Evolutionary conservation across 495 filamentous ascomycete species (phyloP).

Genomic region (Aspergillus diversus): DNA sequence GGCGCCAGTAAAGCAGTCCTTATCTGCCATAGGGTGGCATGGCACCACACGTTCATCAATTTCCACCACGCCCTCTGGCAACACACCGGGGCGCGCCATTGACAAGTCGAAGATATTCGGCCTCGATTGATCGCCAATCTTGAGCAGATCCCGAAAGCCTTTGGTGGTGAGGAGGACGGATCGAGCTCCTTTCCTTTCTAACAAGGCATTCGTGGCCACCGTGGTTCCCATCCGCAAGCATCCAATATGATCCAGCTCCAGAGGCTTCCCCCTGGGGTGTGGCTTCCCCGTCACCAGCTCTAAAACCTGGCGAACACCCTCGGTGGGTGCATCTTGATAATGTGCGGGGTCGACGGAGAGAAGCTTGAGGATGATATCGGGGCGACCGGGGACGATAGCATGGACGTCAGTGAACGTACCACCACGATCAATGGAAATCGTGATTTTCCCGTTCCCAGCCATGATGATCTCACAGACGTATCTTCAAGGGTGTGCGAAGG

Average conservation of each 20-base stretch:
- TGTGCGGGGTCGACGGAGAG: constrained; percentile 89
- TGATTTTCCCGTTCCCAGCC: constrained; percentile 15
- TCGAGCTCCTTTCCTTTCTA: constrained; percentile 92
- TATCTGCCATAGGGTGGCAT: constrained; percentile 54
- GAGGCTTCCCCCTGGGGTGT: constrained; percentile 76
- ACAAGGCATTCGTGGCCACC: constrained; percentile 86
- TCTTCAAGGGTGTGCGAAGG: not conserved
- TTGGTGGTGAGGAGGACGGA: constrained; percentile 91
- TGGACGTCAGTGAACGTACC: constrained; percentile 70
- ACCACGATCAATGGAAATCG: constrained; percentile 53
- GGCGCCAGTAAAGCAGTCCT: constrained; percentile 58
- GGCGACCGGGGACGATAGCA: constrained; percentile 55
- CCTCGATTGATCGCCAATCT: constrained; percentile 83
- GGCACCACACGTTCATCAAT: constrained; percentile 73
- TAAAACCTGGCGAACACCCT: constrained; percentile 89
- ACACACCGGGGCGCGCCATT: constrained; percentile 76
- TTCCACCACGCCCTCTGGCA: constrained; percentile 77
- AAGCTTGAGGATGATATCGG: constrained; percentile 83
- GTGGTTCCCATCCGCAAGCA: constrained; percentile 90
- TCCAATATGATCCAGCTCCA: constrained; percentile 83
- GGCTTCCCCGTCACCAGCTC: constrained; percentile 75
- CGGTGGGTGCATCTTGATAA: constrained; percentile 85
- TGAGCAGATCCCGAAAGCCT: constrained; percentile 90
- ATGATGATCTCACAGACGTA: constrained; percentile 1
- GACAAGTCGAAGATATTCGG: constrained; percentile 84